These are phyloP conservation scores for Berberis thunbergii DNA, from an alignment of 164 flowering plant species.

Conservation along the genomic window DNA sequence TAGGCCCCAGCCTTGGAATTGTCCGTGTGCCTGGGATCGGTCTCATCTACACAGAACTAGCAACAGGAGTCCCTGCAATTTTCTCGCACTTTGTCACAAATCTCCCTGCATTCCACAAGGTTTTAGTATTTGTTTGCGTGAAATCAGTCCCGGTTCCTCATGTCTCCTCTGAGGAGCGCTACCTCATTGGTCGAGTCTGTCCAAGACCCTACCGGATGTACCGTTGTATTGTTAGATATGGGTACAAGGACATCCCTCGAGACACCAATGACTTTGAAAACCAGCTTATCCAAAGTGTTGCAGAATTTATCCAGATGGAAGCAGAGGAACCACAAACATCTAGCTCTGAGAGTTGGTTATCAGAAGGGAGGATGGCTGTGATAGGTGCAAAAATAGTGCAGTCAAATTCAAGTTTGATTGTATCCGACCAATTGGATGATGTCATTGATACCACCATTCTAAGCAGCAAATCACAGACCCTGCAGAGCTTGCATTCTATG, in stretches of 20 bases:
- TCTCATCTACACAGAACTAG: constrained; percentile 84
- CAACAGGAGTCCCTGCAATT: constrained; percentile 85
- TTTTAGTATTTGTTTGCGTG: no score
- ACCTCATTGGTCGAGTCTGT: neutral
- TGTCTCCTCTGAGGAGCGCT: neutral
- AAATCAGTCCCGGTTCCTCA: neutral
- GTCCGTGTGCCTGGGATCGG: constrained; percentile 97
- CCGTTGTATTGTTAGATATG: neutral
- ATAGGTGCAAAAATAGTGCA: neutral
- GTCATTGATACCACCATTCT: neutral
- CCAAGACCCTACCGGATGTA: neutral
- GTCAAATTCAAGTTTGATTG: neutral
- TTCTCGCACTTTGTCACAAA: constrained; percentile 31
- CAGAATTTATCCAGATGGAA: neutral
- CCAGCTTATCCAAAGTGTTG: neutral
- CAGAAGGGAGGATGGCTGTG: neutral
- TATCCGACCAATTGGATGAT: neutral
- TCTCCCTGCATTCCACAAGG: no score
- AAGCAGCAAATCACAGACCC: neutral
- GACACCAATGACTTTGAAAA: neutral
- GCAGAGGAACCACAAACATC: neutral
- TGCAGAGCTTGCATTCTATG: neutral
- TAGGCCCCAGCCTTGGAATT: constrained; percentile 85
- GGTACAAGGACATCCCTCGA: neutral
- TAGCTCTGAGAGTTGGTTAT: neutral